phyloP scores from a whole-genome alignment of 176 grass and related monocot species.

The Melocanna baccifera region DNA sequence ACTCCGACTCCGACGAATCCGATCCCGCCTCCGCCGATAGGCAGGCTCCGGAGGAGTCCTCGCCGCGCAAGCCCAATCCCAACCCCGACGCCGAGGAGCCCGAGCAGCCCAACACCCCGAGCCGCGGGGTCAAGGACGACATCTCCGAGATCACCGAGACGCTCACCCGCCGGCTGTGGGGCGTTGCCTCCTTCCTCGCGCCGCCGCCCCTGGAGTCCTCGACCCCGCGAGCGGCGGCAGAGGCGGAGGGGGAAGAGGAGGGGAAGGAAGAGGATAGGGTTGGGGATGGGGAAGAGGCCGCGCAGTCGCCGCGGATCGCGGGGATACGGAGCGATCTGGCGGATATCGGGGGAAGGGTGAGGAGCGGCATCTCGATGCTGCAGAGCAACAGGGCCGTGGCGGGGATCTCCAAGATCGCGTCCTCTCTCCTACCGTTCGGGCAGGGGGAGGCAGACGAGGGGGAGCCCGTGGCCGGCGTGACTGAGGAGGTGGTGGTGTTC shows the following conservation, averaged over 20 bases:
- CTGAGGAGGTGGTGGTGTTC: constrained; percentile 68
- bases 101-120: constrained; percentile 44
- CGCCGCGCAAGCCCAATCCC: not conserved
- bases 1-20: constrained; percentile 31
- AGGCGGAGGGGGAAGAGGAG: constrained; percentile 2
- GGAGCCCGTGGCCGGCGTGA: constrained; percentile 37
- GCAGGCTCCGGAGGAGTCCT: not conserved
- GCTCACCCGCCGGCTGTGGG: constrained; percentile 63
- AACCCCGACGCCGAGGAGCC: constrained; percentile 23
- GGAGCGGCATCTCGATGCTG: constrained; percentile 67
- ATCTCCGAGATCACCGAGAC: constrained; percentile 74
- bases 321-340: constrained; percentile 72
- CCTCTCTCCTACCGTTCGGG: constrained; percentile 74
- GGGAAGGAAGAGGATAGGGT: not conserved
- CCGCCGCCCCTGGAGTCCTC: constrained; percentile 10
- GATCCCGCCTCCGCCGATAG: not conserved
- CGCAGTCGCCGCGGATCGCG: constrained; percentile 47
- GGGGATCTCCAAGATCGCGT: constrained; percentile 81
- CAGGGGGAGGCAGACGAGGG: constrained; percentile 43
- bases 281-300: not conserved
- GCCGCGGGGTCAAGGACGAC: constrained; percentile 61
- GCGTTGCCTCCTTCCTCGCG: constrained; percentile 73
- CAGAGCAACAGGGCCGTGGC: constrained; percentile 50
- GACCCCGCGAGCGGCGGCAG: not conserved
- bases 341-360: constrained; percentile 67